Percentiles rank a stretch among this genome's conserved stretches.
These are phyloP conservation scores for Albugo candida DNA, from an alignment of 352 stramenopile genomes.

Conservation along the genomic window DNA sequence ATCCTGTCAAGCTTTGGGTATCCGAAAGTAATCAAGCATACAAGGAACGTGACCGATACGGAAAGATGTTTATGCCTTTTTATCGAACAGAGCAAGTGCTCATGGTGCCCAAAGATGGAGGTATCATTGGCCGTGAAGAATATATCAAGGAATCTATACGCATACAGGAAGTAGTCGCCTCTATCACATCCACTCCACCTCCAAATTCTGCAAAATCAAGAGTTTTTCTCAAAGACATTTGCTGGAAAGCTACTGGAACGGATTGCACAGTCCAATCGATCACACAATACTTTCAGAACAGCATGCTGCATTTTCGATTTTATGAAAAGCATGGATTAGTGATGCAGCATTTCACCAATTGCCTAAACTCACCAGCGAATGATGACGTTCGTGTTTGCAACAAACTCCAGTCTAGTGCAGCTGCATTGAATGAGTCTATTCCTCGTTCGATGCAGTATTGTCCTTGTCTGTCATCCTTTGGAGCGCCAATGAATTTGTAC, in stretches of 20 bases:
- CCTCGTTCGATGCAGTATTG: conserved; percentile 40
- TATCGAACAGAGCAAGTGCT: conserved; percentile 33
- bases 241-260: conserved; percentile 31
- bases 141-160: conserved; percentile 28
- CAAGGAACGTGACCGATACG: conserved; percentile 21
- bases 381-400: conserved; percentile 23
- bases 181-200: conserved; percentile 2
- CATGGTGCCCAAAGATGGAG: conserved; percentile 28
- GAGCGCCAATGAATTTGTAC: conserved; percentile 29
- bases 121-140: conserved; percentile 14
- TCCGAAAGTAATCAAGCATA: conserved; percentile 19
- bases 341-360: conserved; percentile 21
- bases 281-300: conserved; percentile 50
- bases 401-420: conserved; percentile 7
- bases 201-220: conserved; percentile 8
- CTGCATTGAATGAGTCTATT: conserved; percentile 9
- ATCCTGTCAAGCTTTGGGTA: conserved; percentile 37
- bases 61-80: conserved; percentile 31
- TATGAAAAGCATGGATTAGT: conserved; percentile 25
- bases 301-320: conserved; percentile 29
- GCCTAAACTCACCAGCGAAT: conserved; percentile 20
- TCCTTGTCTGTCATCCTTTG: conserved; percentile 39
- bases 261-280: conserved; percentile 33
- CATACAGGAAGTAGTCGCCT: conserved; percentile 18
- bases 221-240: conserved; percentile 22